Percentiles rank a stretch among this genome's conserved stretches.
Evolutionary conservation across 768 basidiomycete species (phyloP).

Genomic region (Collybiopsis confluens): DNA sequence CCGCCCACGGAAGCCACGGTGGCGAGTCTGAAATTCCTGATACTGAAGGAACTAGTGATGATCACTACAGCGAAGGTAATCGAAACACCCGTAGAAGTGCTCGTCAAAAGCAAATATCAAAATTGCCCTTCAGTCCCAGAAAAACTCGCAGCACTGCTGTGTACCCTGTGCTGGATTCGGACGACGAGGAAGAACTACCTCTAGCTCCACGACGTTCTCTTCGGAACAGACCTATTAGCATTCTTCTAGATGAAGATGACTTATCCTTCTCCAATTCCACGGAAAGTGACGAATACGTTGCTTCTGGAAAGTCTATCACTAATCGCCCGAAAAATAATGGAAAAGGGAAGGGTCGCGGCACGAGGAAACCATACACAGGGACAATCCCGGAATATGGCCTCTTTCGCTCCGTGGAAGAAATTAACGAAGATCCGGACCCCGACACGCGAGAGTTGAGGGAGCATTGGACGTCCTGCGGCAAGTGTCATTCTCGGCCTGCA

Average conservation of each 20-base stretch:
- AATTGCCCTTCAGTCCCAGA: slow-evolving; percentile 64
- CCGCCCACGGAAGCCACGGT: slow-evolving; percentile 20
- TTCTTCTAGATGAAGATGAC: slow-evolving; percentile 26
- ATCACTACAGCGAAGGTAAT: slow-evolving; percentile 11
- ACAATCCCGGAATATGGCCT: slow-evolving; percentile 38
- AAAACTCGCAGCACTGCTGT: slow-evolving; percentile 46
- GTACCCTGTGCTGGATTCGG: slow-evolving; percentile 24
- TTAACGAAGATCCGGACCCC: slow-evolving; percentile 53
- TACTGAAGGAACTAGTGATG: slow-evolving; percentile 24
- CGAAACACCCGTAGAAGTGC: slow-evolving; percentile 15
- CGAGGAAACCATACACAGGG: slow-evolving; percentile 18
- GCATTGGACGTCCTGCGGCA: slow-evolving; percentile 69
- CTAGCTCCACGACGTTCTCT: slow-evolving; percentile 48
- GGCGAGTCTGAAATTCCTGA: slow-evolving; percentile 25
- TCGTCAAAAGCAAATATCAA: slow-evolving; percentile 16
- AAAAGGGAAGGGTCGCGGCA: slow-evolving; percentile 1
- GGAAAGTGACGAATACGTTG: slow-evolving; percentile 23
- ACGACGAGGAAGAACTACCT: slow-evolving; percentile 20
- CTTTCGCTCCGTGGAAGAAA: slow-evolving; percentile 35
- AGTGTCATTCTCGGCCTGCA: slow-evolving; percentile 58
- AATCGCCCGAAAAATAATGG: slow-evolving; percentile 7
- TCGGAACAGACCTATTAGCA: slow-evolving; percentile 31
- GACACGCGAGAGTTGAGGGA: slow-evolving; percentile 49
- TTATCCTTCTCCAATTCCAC: slow-evolving; percentile 23
- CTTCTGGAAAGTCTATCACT: slow-evolving; percentile 11